phyloP scores from a whole-genome alignment of 352 stramenopile species.

The Globisporangium megalacanthum region DNA sequence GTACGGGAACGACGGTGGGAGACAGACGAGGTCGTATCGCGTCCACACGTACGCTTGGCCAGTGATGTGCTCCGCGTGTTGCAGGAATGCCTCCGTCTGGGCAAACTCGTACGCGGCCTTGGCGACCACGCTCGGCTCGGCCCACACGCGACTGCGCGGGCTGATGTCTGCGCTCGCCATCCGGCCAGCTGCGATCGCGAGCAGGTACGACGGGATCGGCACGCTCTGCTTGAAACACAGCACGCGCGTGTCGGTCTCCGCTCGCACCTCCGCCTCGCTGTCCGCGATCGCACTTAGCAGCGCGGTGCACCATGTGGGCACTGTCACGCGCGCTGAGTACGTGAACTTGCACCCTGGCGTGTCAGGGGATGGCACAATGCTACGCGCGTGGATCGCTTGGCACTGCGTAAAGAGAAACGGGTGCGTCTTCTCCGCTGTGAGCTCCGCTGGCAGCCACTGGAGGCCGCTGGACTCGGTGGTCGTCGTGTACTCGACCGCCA shows the following conservation, averaged over 20 bases:
- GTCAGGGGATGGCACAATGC: constrained; percentile 95
- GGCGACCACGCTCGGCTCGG: constrained; percentile 91
- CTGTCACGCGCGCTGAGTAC: constrained; percentile 89
- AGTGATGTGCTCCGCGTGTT: constrained; percentile 90
- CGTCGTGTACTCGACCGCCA: constrained; percentile 27
- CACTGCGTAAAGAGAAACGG: constrained; percentile 96
- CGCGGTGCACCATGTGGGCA: constrained; percentile 89
- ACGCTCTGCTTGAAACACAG: constrained; percentile 67
- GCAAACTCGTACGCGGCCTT: constrained; percentile 92
- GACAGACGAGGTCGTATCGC: constrained; percentile 96
- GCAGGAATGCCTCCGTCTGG: constrained; percentile 93
- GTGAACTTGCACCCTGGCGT: constrained; percentile 91
- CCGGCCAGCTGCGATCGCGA: constrained; percentile 91
- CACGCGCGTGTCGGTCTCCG: constrained; percentile 2
- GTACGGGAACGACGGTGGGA: constrained; percentile 93
- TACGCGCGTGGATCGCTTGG: constrained; percentile 94
- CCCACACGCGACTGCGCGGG: constrained; percentile 88
- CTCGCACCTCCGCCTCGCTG: background rate
- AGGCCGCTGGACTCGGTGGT: constrained; percentile 49
- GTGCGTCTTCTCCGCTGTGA: constrained; percentile 92
- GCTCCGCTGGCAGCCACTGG: constrained; percentile 90
- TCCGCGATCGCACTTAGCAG: constrained; percentile 87
- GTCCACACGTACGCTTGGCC: constrained; percentile 92
- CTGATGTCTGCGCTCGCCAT: constrained; percentile 88
- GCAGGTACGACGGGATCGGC: constrained; percentile 94